Percentiles rank a stretch among this genome's conserved stretches.
phyloP scores from a whole-genome alignment of 164 flowering plant genomes.

The Paratinospora sagittata region DNA sequence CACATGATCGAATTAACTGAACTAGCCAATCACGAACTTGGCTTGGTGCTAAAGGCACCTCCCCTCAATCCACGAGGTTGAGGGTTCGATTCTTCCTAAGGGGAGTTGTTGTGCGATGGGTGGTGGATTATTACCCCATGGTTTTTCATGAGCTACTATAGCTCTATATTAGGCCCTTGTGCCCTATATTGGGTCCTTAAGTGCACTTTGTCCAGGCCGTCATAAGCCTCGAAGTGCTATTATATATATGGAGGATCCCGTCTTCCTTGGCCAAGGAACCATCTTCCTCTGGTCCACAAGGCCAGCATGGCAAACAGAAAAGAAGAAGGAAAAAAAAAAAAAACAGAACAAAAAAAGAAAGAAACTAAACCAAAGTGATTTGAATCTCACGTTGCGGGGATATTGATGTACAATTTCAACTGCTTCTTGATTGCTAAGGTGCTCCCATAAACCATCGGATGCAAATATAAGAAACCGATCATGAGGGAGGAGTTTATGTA shows the following conservation, averaged over 20 bases:
- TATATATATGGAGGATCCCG: no score
- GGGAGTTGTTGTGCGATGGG: no score
- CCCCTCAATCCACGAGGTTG: neutral
- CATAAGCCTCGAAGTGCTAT: no score
- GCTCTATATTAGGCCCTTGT: no score
- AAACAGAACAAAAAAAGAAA: neutral
- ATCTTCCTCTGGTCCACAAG: no score
- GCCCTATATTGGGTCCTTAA: no score
- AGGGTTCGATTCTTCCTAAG: neutral
- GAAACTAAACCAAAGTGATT: neutral
- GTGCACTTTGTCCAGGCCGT: neutral
- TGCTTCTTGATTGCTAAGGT: slow-evolving; percentile 86
- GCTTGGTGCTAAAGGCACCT: neutral
- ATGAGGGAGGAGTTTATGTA: slow-evolving; percentile 51
- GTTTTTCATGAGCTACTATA: no score
- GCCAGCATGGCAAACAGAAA: no score
- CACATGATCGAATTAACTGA: no score
- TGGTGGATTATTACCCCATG: no score
- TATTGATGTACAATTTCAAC: slow-evolving; percentile 63
- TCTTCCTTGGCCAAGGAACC: no score
- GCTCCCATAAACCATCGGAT: slow-evolving; percentile 95
- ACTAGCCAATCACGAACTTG: no score
- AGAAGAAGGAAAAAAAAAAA: neutral
- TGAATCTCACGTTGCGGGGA: slow-evolving; percentile 61
- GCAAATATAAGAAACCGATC: slow-evolving; percentile 87